Evolutionary conservation across 2,329 filamentous ascomycete genomes (phyloP).

Genomic region (Aquanectria penicillioides): DNA sequence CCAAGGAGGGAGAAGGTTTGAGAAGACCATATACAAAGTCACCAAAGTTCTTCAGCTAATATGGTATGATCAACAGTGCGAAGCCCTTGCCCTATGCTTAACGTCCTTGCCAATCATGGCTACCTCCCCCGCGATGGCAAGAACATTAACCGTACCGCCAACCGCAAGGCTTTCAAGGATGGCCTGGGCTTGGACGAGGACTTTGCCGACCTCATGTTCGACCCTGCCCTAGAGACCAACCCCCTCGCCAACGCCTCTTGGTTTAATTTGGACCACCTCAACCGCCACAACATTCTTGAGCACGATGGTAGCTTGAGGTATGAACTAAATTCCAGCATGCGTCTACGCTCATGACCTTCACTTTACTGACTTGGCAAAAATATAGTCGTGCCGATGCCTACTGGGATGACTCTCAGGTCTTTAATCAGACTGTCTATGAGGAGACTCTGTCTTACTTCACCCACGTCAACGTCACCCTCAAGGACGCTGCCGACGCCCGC

Average conservation of each 20-base stretch:
- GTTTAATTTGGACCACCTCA: conserved; percentile 7
- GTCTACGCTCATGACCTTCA: background rate
- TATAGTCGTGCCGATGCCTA: conserved; percentile 7
- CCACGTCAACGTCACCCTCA: background rate
- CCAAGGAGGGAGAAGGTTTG: background rate
- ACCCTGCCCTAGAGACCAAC: conserved; percentile 5
- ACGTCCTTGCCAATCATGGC: conserved; percentile 13
- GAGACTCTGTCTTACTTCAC: background rate
- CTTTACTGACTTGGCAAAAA: background rate
- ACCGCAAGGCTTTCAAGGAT: background rate
- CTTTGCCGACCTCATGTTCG: conserved; percentile 6
- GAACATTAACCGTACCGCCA: background rate
- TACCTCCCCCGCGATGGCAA: conserved; percentile 9
- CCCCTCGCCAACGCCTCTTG: background rate
- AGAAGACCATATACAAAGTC: background rate
- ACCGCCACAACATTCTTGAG: conserved; percentile 13
- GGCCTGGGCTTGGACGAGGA: background rate
- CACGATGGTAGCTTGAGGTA: conserved; percentile 15
- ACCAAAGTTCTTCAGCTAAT: background rate
- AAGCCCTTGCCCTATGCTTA: conserved; percentile 13
- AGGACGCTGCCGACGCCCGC: background rate
- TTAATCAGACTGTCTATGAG: conserved; percentile 3
- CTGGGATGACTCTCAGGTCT: conserved; percentile 10
- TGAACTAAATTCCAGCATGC: background rate
- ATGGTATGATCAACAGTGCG: background rate